These are phyloP conservation scores for Xylaria flabelliformis DNA, from an alignment of 495 filamentous ascomycete genomes.

Conservation along the genomic window DNA sequence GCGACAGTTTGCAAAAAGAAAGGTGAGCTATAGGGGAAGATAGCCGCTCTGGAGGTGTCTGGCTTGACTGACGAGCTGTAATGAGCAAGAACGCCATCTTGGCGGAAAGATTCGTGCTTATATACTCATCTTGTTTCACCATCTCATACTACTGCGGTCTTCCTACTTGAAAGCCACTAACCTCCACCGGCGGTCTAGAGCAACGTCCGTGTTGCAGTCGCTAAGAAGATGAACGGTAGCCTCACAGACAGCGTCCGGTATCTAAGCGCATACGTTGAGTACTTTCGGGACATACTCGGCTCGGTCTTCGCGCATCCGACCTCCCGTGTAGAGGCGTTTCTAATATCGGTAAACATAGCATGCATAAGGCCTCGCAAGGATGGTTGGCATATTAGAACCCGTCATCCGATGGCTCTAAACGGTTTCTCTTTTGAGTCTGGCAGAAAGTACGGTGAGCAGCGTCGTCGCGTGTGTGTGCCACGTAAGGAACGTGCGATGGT, in stretches of 20 bases:
- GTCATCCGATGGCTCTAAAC: neutral
- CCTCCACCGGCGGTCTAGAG: neutral
- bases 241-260: neutral
- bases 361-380: conserved; percentile 20
- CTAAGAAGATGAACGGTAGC: neutral
- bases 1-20: neutral
- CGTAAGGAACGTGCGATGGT: neutral
- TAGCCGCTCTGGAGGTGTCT: neutral
- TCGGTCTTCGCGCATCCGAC: neutral
- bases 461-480: neutral
- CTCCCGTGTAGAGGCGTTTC: neutral
- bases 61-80: neutral
- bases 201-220: neutral
- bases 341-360: neutral
- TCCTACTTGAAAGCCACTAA: neutral
- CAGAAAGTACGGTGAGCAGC: conserved; percentile 8
- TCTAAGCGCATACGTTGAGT: neutral
- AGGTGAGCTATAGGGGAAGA: neutral
- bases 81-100: neutral
- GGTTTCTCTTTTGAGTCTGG: neutral
- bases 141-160: neutral
- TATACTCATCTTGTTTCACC: neutral
- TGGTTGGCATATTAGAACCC: neutral
- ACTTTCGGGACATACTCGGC: neutral
- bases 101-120: neutral